Evolutionary conservation across 495 filamentous ascomycete genomes (phyloP).

Genomic region (Hypoxylon lenormandii): DNA sequence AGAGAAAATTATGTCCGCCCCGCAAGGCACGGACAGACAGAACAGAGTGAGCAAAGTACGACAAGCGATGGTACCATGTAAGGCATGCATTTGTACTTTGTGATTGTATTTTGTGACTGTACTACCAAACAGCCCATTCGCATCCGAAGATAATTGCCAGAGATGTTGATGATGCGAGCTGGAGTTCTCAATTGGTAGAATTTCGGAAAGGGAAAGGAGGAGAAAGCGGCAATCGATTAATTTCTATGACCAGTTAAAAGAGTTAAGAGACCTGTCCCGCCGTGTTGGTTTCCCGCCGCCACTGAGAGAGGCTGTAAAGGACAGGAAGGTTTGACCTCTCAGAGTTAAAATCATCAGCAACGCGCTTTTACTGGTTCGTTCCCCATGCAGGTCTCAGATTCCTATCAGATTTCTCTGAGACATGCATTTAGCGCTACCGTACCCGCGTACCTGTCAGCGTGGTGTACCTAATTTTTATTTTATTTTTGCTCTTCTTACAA

Average conservation of each 20-base stretch:
- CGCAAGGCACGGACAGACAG: constrained; percentile 4
- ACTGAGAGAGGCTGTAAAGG: constrained; percentile 5
- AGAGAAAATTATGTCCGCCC: constrained; percentile 5
- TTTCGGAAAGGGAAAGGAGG: constrained; percentile 2
- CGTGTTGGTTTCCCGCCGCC: constrained; percentile 27
- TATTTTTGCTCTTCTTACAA: constrained; percentile 20
- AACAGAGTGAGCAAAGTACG: constrained; percentile 10
- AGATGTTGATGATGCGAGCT: constrained; percentile 14
- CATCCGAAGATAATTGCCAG: constrained; percentile 33
- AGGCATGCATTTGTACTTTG: constrained; percentile 15
- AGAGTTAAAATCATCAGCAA: constrained; percentile 25
- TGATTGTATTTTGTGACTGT: constrained; percentile 3
- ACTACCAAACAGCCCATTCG: constrained; percentile 15
- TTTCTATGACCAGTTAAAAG: constrained; percentile 32
- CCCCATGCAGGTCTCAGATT: constrained; percentile 39
- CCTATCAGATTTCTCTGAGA: constrained; percentile 10
- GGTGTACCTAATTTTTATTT: constrained; percentile 24
- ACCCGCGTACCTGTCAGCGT: no score
- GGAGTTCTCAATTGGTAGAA: constrained; percentile 5
- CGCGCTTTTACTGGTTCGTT: constrained; percentile 35
- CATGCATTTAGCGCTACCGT: constrained; percentile 14
- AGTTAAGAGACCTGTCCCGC: constrained; percentile 20
- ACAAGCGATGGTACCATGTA: not conserved
- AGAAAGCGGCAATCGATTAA: constrained; percentile 22
- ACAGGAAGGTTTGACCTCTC: constrained; percentile 41